Conservation (phyloP, 331 rosid species). For the Cydonia oblonga region DNA sequence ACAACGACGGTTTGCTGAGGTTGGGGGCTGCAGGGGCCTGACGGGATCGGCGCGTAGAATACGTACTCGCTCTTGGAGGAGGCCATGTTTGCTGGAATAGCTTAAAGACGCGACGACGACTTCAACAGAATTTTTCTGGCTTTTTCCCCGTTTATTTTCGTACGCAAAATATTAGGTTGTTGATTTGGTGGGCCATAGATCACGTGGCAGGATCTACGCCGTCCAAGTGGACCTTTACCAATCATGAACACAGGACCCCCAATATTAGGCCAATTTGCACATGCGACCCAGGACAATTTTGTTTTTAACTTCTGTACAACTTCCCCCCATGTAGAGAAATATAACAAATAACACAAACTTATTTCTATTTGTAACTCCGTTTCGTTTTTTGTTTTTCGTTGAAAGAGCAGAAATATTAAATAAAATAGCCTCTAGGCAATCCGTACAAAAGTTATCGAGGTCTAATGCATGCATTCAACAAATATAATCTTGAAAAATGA, state of each 20-base stretch:
- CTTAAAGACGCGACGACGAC: too few relatives aligned
- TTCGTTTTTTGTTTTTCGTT: too few relatives aligned
- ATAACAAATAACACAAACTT: too few relatives aligned
- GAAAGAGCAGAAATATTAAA: too few relatives aligned
- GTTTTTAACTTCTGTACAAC: not conserved
- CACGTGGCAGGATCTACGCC: not conserved
- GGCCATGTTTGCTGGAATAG: constrained; percentile 9
- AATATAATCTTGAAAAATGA: too few relatives aligned
- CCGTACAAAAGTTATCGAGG: too few relatives aligned
- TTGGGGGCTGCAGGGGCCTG: not conserved
- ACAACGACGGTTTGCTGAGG: constrained; percentile 26
- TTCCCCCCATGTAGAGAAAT: not conserved
- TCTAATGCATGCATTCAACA: too few relatives aligned
- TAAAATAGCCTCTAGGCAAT: too few relatives aligned
- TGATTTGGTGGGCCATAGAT: not conserved
- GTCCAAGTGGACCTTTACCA: not conserved
- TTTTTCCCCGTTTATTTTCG: not conserved
- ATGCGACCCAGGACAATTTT: not conserved
- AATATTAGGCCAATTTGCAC: not conserved
- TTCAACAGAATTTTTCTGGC: too few relatives aligned
- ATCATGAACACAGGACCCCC: not conserved
- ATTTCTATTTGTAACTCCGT: too few relatives aligned
- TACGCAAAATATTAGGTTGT: not conserved
- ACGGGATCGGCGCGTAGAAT: constrained; percentile 30
- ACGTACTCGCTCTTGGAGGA: constrained; percentile 34